Evolutionary conservation across 345 rosid genomes (phyloP).

Genomic region (Noccaea bulbosa): DNA sequence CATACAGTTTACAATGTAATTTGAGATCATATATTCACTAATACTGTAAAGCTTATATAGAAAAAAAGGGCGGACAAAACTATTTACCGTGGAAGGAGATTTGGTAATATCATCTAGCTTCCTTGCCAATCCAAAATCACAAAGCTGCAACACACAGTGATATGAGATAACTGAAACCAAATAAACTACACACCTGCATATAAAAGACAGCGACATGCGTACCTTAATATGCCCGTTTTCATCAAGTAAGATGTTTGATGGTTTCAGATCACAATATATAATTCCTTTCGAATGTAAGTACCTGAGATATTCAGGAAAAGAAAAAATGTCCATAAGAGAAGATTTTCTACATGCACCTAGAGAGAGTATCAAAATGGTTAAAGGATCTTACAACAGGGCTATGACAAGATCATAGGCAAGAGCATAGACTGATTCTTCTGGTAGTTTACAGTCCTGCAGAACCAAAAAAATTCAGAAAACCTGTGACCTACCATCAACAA

Average conservation of each 20-base stretch:
- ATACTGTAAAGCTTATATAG: background rate
- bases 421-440: conserved; percentile 89
- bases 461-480: conserved; percentile 17
- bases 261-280: conserved; percentile 92
- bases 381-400: conserved; percentile 79
- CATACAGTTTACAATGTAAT: background rate
- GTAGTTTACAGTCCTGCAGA: conserved; percentile 82
- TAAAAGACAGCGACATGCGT: conserved; percentile 18
- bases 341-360: conserved; percentile 8
- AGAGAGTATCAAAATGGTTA: conserved; percentile 18
- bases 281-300: conserved; percentile 89
- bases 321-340: conserved; percentile 22
- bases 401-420: conserved; percentile 75
- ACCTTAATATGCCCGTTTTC: conserved; percentile 95
- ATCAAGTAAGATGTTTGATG: conserved; percentile 92
- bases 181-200: conserved; percentile 17
- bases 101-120: conserved; percentile 74
- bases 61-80: conserved; percentile 1
- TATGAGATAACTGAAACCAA: conserved; percentile 15
- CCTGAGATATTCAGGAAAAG: conserved; percentile 47
- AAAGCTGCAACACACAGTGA: conserved; percentile 66
- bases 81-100: conserved; percentile 71
- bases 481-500: conserved; percentile 14
- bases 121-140: conserved; percentile 96
- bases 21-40: conserved; percentile 24